phyloP scores from a whole-genome alignment of 164 flowering plant genomes.

The Stephania cephalantha region DNA sequence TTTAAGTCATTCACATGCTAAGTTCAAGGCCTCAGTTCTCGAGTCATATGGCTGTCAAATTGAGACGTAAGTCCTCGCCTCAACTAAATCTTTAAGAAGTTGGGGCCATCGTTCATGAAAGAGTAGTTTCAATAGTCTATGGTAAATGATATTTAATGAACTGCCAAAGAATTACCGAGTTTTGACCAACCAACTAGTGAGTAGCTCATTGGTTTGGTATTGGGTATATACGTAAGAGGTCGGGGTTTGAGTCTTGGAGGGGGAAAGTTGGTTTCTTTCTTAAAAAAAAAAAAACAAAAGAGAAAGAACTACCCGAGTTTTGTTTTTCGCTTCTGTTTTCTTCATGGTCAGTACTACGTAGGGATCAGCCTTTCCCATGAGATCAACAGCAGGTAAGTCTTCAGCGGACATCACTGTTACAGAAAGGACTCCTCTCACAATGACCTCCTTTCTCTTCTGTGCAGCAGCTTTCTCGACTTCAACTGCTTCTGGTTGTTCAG shows the following conservation, averaged over 20 bases:
- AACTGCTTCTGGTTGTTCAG: constrained; percentile 38
- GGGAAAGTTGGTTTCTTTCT: not conserved
- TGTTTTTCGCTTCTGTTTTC: constrained; percentile 61
- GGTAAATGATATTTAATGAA: no score
- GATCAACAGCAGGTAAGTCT: constrained; percentile 70
- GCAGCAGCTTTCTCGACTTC: constrained; percentile 16
- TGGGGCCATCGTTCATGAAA: no score
- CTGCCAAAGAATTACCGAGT: no score
- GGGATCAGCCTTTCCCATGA: constrained; percentile 94
- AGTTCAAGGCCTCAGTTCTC: no score
- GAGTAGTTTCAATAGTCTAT: no score
- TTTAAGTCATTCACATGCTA: no score
- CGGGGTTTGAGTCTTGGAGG: no score
- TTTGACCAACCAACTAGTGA: not conserved
- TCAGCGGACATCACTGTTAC: constrained; percentile 90
- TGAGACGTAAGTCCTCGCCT: no score
- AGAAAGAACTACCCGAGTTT: constrained; percentile 62
- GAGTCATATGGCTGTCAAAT: no score
- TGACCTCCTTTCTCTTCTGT: constrained; percentile 58
- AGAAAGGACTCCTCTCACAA: constrained; percentile 87
- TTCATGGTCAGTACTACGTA: constrained; percentile 71
- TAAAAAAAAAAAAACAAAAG: not conserved
- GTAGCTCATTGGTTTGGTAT: no score
- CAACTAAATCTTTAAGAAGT: no score
- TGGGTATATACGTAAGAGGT: no score